These are phyloP conservation scores for Oxalis stricta DNA, from an alignment of 441 rosid species.

Conservation along the genomic window DNA sequence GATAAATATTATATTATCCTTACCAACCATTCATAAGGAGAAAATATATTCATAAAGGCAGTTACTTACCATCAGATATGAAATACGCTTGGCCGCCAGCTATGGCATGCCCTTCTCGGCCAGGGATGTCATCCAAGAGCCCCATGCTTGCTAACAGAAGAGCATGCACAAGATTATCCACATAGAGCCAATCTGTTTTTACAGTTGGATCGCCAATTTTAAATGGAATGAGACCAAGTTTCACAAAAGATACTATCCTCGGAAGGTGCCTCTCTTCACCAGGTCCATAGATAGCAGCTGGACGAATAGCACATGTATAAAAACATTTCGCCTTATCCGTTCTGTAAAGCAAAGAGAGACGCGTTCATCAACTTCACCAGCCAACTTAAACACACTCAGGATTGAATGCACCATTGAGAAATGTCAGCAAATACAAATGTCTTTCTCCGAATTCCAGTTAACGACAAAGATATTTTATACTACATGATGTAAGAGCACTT, in stretches of 20 bases:
- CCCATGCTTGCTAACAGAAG: conserved; percentile 83
- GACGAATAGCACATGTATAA: conserved; percentile 77
- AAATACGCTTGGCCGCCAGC: conserved; percentile 95
- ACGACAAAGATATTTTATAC: no score
- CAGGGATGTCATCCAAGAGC: conserved; percentile 73
- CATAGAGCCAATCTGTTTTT: conserved; percentile 78
- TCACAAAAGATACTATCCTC: conserved; percentile 58
- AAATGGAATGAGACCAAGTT: conserved; percentile 59
- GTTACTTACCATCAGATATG: conserved; percentile 91
- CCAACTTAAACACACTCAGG: no score
- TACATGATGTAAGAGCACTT: conserved; percentile 18
- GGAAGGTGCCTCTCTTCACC: conserved; percentile 95
- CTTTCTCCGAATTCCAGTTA: not conserved
- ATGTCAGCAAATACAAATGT: no score
- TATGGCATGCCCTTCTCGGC: conserved; percentile 41
- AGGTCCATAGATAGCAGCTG: conserved; percentile 92
- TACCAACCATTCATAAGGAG: no score
- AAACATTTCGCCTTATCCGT: conserved; percentile 37
- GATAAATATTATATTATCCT: no score
- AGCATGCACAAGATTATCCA: conserved; percentile 80
- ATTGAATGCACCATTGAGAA: no score
- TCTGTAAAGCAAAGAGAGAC: conserved; percentile 13
- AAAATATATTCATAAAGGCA: no score
- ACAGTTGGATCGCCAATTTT: conserved; percentile 54
- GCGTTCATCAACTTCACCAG: not conserved